Evolutionary conservation across 2,329 filamentous ascomycete species (phyloP), one percentile per base, ranked within the genome.

Genomic region (Trichoderma simmonsii): DNA sequence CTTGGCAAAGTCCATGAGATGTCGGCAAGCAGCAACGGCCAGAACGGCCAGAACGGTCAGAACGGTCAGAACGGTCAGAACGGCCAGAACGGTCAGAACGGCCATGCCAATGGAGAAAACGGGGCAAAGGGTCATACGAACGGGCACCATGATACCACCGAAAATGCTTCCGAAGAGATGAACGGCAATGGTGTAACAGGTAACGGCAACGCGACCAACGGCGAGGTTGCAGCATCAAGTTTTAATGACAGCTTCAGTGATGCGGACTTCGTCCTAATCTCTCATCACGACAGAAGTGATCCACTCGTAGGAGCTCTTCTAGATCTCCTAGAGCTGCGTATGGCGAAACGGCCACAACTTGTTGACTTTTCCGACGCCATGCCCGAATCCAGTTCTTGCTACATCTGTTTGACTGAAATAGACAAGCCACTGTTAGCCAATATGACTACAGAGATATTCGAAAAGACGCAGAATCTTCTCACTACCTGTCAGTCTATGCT

Each of bases 331-430:
- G 74, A 76, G 36, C 54, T 76, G 2, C 72, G 73, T 1, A 77
- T 76, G 0, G 77, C 77, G 11, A 67, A 70, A 1, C 73, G 72
- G 34, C 76, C 77, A 1, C 39, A 30, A 0, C 36, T 79, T 6
- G 71, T 71, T n/a, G 61, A 77, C 8, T 75, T 79, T 12, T 56
- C 71, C 1, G 73, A 56, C 15, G 71, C 73, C 60, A 71, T 68
- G 32, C 61, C 75, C 9, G 70, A 76, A 5, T 30, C 74, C 32
- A 62, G 70, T 3, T 73, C 73, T 9, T 73, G 73, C 5, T 82
- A 81, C 72, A 81, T 87, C 60, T 81, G 84, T 73, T 74, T 87
- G 12, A 78, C 80, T 5, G 85, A 87, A 73, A 79, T 87, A 7
- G 80, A 86, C 62, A 77, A 78, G 30, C 82, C 84, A 0, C 75